These are phyloP conservation scores for Sphagnum fallax DNA, from an alignment of 228 moss, liverwort and hornwort species.

Conservation along the genomic window DNA sequence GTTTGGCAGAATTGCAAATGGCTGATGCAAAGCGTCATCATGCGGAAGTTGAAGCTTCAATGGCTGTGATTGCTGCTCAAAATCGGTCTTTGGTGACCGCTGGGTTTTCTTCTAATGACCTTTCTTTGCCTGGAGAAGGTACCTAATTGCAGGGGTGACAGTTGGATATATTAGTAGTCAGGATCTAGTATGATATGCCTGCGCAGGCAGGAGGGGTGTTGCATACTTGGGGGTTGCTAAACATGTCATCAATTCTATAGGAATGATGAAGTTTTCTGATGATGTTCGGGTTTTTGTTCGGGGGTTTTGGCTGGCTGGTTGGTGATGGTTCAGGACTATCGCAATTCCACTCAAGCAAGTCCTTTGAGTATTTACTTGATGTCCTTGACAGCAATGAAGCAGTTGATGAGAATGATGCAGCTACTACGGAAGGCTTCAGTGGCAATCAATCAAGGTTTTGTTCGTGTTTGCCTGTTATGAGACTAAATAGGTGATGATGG, in stretches of 20 bases:
- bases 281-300: no score
- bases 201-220: background rate
- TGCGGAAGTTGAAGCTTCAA: constrained; percentile 52
- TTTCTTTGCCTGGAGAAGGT: constrained; percentile 50
- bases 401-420: constrained; percentile 64
- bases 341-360: constrained; percentile 74
- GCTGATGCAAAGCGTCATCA: constrained; percentile 53
- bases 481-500: no score
- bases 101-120: constrained; percentile 44
- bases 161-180: background rate
- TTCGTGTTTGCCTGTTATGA: background rate
- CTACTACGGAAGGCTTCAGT: constrained; percentile 33
- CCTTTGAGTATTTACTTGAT: constrained; percentile 84
- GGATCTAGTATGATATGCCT: background rate
- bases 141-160: background rate
- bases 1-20: constrained; percentile 46
- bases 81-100: constrained; percentile 38
- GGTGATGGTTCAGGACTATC: constrained; percentile 47
- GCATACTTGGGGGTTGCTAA: no score
- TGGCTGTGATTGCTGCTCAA: constrained; percentile 49
- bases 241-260: no score
- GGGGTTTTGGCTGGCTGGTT: no score
- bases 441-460: constrained; percentile 54
- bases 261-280: no score
- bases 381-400: constrained; percentile 74